Conservation (phyloP, 345 rosid genomes). For the Citropsis articulata region DNA sequence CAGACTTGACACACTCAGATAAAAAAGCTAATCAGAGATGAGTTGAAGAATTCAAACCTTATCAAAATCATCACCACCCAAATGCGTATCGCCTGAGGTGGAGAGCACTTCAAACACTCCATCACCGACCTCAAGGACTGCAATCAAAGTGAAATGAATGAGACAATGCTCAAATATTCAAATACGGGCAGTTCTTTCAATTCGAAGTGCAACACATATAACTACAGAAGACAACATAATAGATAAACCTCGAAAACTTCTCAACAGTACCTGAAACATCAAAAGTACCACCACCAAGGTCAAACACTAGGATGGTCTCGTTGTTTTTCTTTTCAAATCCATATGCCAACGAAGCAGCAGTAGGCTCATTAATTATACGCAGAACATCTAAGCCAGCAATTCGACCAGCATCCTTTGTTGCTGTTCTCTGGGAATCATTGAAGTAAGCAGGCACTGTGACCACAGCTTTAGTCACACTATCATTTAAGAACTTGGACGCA, state of each 20-base stretch:
- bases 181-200: neutral
- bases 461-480: constrained; percentile 65
- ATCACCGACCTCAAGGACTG: constrained; percentile 99
- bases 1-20: neutral
- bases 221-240: too few relatives aligned
- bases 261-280: constrained; percentile 81
- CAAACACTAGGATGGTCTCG: constrained; percentile 95
- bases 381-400: constrained; percentile 86
- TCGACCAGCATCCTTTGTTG: constrained; percentile 96
- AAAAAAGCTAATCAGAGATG: neutral
- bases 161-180: neutral
- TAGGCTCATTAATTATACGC: constrained; percentile 93
- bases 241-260: neutral
- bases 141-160: constrained; percentile 7
- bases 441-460: constrained; percentile 84
- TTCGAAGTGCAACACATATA: neutral
- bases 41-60: constrained; percentile 44
- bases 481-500: constrained; percentile 75
- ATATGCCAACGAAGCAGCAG: constrained; percentile 96
- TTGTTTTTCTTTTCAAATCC: constrained; percentile 95
- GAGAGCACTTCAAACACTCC: constrained; percentile 99
- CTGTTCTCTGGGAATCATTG: constrained; percentile 90
- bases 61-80: constrained; percentile 99
- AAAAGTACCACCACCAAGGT: constrained; percentile 99
- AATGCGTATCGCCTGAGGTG: constrained; percentile 96